Evolutionary conservation across 768 basidiomycete species (phyloP), one percentile per base, ranked within the genome.

Genomic region (Calvatia gigantea): DNA sequence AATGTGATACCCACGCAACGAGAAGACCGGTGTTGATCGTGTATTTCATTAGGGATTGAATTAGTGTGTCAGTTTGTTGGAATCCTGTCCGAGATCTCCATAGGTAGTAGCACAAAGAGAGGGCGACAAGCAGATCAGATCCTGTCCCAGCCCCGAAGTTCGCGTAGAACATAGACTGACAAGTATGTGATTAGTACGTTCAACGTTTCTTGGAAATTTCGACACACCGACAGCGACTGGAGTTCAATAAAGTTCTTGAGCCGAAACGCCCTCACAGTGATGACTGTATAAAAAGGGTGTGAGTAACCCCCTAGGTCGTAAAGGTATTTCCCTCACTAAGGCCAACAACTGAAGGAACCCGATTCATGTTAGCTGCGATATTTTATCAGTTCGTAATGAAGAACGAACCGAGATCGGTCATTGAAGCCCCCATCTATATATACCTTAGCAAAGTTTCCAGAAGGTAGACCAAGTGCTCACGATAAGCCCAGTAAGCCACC

Each of bases 1-100:
- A 12, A 45, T 46, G 25, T 14, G 63, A 14, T 60, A 63, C 82
- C 65, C 68, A 76, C 70, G 70, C 71, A 31, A 73, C 68, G 32
- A 74, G 67, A 60, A 75, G 58, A 61, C 83, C 83, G 0, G 83
- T 85, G 58, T 83, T 82, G 50, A 84, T 70, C 2, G 77, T 73
- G 56, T 82, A 84, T 28, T 73, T 39, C 64, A 84, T 75, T 3
- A 86, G 72, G 0, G 70, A 62, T 11, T 69, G 72, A 49, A 84
- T 70, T 7, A 84, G 58, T 1, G 75, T 72, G 51, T 85, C 77
- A 17, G 82, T 83, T 56, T 83, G 83, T 17, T 59, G 62, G 60
- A 83, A 77, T 0, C 84, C 84, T 0, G 82, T 85, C 59, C 75
- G 73, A 0, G 79, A 79, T 48, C 55, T 64, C 41, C 73, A 68